A percentile compares a stretch with the other conserved stretches of the same genome.
Evolutionary conservation across 2,329 filamentous ascomycete species (phyloP).

Genomic region (Pseudogymnoascus sp.): DNA sequence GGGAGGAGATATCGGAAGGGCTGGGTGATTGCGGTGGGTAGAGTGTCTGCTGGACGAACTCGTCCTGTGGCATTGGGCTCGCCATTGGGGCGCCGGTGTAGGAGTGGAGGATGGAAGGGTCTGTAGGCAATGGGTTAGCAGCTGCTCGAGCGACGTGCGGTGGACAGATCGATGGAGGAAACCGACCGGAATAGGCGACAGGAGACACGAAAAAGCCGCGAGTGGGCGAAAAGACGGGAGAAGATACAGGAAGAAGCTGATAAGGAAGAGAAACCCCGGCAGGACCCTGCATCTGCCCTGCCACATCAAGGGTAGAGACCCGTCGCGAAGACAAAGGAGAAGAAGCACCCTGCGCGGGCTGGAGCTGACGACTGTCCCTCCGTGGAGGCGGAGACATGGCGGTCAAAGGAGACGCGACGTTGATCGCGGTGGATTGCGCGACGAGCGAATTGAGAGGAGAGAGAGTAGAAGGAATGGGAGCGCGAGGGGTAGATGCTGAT

Average conservation of each 20-base stretch:
- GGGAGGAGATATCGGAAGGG: conserved; percentile 22
- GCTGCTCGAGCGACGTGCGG: conserved; percentile 6
- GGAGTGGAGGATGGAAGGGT: conserved; percentile 27
- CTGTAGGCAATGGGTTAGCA: conserved; percentile 23
- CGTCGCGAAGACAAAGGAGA: conserved; percentile 28
- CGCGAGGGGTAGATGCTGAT: not conserved
- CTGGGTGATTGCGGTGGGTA: conserved; percentile 26
- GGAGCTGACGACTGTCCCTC: conserved; percentile 17
- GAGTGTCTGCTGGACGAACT: conserved; percentile 20
- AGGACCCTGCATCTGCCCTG: conserved; percentile 13
- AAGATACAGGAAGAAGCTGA: conserved; percentile 19
- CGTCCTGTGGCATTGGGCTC: conserved; percentile 17
- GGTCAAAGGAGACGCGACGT: conserved; percentile 13
- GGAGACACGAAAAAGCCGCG: conserved; percentile 45
- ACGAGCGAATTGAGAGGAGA: not conserved
- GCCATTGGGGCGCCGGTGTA: conserved; percentile 17
- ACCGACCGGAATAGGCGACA: conserved; percentile 45
- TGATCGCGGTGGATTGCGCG: not conserved
- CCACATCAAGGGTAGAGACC: conserved; percentile 23
- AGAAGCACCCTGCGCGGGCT: conserved; percentile 25
- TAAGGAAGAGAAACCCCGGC: conserved; percentile 21
- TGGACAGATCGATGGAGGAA: conserved; percentile 33
- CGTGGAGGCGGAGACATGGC: conserved; percentile 15
- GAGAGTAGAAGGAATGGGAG: not conserved
- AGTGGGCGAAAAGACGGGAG: conserved; percentile 45